Percentiles rank a stretch among this genome's conserved stretches.
Conservation (phyloP, 345 rosid species). For the Rhodomyrtus tomentosa region DNA sequence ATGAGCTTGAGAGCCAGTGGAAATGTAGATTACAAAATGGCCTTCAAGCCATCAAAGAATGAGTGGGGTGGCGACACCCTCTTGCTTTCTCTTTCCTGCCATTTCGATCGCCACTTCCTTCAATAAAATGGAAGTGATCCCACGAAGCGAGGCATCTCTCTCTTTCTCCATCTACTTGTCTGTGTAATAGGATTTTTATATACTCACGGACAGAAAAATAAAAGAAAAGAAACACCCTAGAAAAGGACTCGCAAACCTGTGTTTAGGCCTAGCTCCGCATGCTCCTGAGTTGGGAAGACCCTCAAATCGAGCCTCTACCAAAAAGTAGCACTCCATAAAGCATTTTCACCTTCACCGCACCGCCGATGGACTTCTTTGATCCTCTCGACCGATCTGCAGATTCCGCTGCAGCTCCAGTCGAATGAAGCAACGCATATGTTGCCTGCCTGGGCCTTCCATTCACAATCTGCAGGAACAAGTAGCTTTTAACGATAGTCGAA, state of each 20-base stretch:
- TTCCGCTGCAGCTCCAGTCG: conserved; percentile 97
- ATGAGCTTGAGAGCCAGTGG: conserved; percentile 14
- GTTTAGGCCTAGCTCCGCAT: not conserved
- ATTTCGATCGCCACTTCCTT: conserved; percentile 1
- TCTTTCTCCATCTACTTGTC: conserved; percentile 1
- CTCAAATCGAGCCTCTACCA: conserved; percentile 1
- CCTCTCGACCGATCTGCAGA: conserved; percentile 79
- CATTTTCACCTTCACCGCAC: conserved; percentile 89
- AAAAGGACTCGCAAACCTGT: not conserved
- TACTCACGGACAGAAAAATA: conserved; percentile 8
- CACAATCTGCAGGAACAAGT: conserved; percentile 52
- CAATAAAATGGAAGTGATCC: conserved; percentile 9
- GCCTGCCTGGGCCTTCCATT: conserved; percentile 98
- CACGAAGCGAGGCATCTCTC: conserved; percentile 10
- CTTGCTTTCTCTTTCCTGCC: not conserved
- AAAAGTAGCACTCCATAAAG: conserved; percentile 76
- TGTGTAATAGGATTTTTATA: conserved; percentile 6
- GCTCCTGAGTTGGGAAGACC: conserved; percentile 33
- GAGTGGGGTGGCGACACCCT: not conserved
- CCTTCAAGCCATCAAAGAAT: conserved; percentile 34
- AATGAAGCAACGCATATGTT: conserved; percentile 91
- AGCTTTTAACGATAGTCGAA: not conserved
- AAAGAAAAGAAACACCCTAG: not conserved
- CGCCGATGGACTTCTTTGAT: conserved; percentile 87
- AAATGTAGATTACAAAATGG: conserved; percentile 32